phyloP scores from a whole-genome alignment of 495 filamentous ascomycete genomes.

The Extremus antarcticus region DNA sequence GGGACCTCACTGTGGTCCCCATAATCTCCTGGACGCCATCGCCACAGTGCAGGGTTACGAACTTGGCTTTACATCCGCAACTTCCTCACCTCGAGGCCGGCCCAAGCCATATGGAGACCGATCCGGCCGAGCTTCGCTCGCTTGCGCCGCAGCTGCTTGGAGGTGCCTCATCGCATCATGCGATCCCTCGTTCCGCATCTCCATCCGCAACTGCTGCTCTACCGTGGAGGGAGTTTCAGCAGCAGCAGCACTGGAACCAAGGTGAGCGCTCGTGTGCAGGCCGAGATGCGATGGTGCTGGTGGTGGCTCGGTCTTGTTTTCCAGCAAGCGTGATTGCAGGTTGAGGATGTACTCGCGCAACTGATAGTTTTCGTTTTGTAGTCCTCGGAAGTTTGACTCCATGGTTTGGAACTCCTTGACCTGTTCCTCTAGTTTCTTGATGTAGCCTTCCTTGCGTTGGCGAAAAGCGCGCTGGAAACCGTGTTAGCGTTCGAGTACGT shows the following conservation, averaged over 20 bases:
- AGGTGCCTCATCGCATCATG: slow-evolving; percentile 17
- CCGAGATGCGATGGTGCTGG: slow-evolving; percentile 63
- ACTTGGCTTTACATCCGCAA: not conserved
- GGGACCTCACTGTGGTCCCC: too few species aligned
- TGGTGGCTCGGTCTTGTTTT: slow-evolving; percentile 70
- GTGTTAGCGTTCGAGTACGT: slow-evolving; percentile 12
- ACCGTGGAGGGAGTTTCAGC: not conserved
- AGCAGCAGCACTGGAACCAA: not conserved
- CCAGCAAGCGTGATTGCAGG: slow-evolving; percentile 79
- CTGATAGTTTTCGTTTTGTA: slow-evolving; percentile 80
- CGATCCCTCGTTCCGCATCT: not conserved
- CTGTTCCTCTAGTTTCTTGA: slow-evolving; percentile 90
- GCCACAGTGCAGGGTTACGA: too few species aligned
- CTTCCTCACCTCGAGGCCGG: not conserved
- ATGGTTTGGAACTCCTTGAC: slow-evolving; percentile 62
- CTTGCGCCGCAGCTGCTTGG: slow-evolving; percentile 20
- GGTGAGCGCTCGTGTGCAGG: slow-evolving; percentile 18
- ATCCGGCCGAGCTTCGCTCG: slow-evolving; percentile 11
- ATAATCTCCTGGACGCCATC: too few species aligned
- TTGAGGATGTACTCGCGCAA: slow-evolving; percentile 85
- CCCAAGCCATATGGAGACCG: slow-evolving; percentile 14
- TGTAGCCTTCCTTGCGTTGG: slow-evolving; percentile 94
- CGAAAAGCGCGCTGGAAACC: slow-evolving; percentile 75
- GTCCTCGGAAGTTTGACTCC: slow-evolving; percentile 57
- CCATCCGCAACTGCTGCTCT: slow-evolving; percentile 1